Conservation (phyloP, 2,329 filamentous ascomycete species). For the Trichoderma sp. region DNA sequence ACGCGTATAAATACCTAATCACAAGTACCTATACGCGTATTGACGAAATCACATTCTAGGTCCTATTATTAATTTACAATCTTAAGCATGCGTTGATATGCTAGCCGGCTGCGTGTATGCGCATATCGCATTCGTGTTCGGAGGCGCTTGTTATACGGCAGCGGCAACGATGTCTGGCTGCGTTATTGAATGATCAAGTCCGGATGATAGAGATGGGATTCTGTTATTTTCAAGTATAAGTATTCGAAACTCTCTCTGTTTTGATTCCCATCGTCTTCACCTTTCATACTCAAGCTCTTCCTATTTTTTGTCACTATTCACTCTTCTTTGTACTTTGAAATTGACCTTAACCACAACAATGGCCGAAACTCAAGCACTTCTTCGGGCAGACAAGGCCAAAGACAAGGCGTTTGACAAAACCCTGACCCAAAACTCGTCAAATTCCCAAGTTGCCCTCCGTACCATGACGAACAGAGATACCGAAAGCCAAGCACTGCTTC, state of each 20-base stretch:
- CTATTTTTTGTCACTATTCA: no score
- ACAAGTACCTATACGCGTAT: no score
- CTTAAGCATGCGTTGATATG: no score
- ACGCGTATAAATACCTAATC: no score
- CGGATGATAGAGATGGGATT: not conserved
- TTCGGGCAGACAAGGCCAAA: slow-evolving; percentile 75
- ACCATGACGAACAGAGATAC: slow-evolving; percentile 81
- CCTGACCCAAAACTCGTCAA: slow-evolving; percentile 70
- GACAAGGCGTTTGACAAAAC: slow-evolving; percentile 86
- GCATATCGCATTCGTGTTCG: slow-evolving; percentile 24
- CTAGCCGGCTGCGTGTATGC: no score
- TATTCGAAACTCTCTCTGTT: not conserved
- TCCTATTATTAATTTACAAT: no score
- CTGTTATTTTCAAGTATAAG: slow-evolving; percentile 6
- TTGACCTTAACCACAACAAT: not conserved
- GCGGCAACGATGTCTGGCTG: not conserved
- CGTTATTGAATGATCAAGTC: not conserved
- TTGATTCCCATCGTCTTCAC: not conserved
- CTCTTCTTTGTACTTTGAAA: not conserved
- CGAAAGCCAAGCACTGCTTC: slow-evolving; percentile 38
- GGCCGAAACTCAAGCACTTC: slow-evolving; percentile 52
- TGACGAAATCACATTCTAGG: no score
- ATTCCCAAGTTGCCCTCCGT: slow-evolving; percentile 68
- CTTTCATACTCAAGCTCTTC: not conserved
- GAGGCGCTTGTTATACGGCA: not conserved